These are phyloP conservation scores for Hyphopichia wangnamkhiaoensis DNA, from an alignment of 1,139 yeast genomes.

Conservation along the genomic window DNA sequence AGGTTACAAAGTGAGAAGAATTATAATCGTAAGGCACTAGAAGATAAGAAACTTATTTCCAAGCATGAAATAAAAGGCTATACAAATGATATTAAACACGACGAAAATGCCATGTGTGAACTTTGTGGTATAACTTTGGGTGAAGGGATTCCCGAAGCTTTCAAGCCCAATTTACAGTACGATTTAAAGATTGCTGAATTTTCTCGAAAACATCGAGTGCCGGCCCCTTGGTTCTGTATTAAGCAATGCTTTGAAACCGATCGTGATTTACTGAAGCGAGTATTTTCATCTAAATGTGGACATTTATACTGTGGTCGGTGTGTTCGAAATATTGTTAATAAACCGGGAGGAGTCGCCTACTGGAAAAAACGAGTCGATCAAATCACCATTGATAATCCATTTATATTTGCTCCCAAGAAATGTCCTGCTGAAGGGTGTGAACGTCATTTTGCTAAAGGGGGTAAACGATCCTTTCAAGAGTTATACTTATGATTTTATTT, in stretches of 20 bases:
- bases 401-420: conserved; percentile 46
- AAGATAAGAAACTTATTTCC: conserved; percentile 29
- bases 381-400: conserved; percentile 45
- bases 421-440: conserved; percentile 49
- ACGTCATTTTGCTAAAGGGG: conserved; percentile 24
- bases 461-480: conserved; percentile 37
- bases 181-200: conserved; percentile 27
- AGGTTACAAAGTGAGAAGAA: conserved; percentile 33
- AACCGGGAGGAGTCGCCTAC: conserved; percentile 24
- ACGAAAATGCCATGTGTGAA: conserved; percentile 52
- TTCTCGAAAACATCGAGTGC: conserved; percentile 33
- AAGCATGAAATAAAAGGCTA: conserved; percentile 27
- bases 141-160: conserved; percentile 63
- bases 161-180: conserved; percentile 33
- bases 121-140: conserved; percentile 73
- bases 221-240: conserved; percentile 68
- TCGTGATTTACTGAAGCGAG: conserved; percentile 61
- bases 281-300: conserved; percentile 75
- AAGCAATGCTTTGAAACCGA: conserved; percentile 55
- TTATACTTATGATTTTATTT: conserved; percentile 25
- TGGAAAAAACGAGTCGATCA: conserved; percentile 14
- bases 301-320: conserved; percentile 89
- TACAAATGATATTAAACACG: conserved; percentile 38
- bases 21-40: conserved; percentile 29
- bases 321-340: conserved; percentile 56